These are phyloP conservation scores for Pterula multifida DNA, from an alignment of 1,284 basidiomycete species.

Conservation along the genomic window DNA sequence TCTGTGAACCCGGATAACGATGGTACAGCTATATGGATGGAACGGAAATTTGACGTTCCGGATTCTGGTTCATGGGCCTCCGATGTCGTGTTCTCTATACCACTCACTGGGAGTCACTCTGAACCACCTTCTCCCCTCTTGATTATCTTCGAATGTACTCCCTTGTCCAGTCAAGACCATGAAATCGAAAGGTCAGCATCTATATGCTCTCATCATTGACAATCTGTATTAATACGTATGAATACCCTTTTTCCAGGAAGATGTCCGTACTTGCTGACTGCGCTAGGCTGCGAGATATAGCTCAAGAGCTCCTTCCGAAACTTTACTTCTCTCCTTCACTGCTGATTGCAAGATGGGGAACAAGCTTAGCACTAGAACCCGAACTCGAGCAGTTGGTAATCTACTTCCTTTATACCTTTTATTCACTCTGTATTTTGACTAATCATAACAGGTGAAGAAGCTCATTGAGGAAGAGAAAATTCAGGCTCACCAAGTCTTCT, in stretches of 20 bases:
- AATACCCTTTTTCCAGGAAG: background rate
- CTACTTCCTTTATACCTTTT: background rate
- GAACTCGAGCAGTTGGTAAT: background rate
- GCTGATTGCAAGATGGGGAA: background rate
- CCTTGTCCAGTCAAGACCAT: background rate
- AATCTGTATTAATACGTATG: background rate
- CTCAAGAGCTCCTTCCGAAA: background rate
- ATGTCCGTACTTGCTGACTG: background rate
- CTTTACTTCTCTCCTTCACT: background rate
- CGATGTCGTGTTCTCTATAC: conserved; percentile 19
- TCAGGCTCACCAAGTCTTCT: background rate
- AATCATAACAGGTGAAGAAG: background rate
- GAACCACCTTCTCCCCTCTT: no score
- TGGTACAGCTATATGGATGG: conserved; percentile 65
- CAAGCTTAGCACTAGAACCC: background rate
- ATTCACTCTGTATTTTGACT: background rate
- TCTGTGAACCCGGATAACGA: conserved; percentile 60
- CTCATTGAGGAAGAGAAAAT: background rate
- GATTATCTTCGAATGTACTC: background rate
- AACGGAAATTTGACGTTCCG: conserved; percentile 59
- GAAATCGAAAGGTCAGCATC: background rate
- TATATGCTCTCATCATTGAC: background rate
- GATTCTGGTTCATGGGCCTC: conserved; percentile 46
- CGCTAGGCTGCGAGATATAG: background rate
- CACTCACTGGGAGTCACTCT: background rate